A percentile compares a stretch with the other conserved stretches of the same genome.
These are phyloP conservation scores for Colletotrichum scovillei DNA, from an alignment of 2,329 filamentous ascomycete species.

Conservation along the genomic window DNA sequence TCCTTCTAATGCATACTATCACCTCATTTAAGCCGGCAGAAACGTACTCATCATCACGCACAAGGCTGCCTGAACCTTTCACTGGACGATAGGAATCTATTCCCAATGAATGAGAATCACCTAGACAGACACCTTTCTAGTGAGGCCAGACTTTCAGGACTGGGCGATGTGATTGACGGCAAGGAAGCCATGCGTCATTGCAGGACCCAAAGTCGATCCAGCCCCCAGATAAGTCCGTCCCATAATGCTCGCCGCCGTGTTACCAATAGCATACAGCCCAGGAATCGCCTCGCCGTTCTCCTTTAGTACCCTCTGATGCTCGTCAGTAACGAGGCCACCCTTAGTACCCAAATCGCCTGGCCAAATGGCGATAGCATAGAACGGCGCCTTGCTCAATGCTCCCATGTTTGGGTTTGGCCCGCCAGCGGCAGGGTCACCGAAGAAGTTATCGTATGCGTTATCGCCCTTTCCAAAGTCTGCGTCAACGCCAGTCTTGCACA, in stretches of 20 bases:
- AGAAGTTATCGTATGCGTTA: slow-evolving; percentile 45
- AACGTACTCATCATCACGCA: too few species aligned
- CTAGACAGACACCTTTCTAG: too few species aligned
- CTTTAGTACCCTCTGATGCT: slow-evolving; percentile 42
- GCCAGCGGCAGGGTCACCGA: slow-evolving; percentile 42
- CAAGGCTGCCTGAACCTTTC: too few species aligned
- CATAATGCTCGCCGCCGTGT: slow-evolving; percentile 48
- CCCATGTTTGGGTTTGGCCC: slow-evolving; percentile 19
- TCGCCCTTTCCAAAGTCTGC: slow-evolving; percentile 47
- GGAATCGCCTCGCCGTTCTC: slow-evolving; percentile 38
- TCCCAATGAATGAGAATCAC: too few species aligned
- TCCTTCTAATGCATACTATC: too few species aligned
- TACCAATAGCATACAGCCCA: slow-evolving; percentile 49
- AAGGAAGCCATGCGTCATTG: slow-evolving; percentile 48
- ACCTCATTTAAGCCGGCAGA: too few species aligned
- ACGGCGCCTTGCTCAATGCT: slow-evolving; percentile 41
- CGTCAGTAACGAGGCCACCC: slow-evolving; percentile 49
- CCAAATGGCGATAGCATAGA: slow-evolving; percentile 45
- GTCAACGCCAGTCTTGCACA: slow-evolving; percentile 43
- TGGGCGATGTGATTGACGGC: slow-evolving; percentile 28
- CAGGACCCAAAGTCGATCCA: slow-evolving; percentile 49
- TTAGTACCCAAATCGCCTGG: slow-evolving; percentile 52
- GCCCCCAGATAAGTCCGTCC: slow-evolving; percentile 47
- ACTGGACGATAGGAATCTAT: too few species aligned
- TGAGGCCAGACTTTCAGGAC: neutral